Conservation (phyloP, 73 alveolate species). For the Blepharisma stoltei region DNA sequence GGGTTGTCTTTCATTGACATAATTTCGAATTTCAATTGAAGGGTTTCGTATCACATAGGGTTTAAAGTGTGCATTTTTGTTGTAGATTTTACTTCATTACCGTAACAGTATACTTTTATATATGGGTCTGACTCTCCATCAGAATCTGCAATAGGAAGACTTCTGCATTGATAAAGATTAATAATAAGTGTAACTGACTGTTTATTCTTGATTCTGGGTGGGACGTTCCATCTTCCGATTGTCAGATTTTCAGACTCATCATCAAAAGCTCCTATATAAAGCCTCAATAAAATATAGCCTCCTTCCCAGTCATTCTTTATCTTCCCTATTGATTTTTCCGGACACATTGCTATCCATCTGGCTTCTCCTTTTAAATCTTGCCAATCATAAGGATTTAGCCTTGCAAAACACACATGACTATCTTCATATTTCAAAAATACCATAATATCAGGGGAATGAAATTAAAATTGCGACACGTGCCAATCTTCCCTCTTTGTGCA, state of each 20-base stretch:
- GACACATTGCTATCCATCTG: slow-evolving; percentile 53
- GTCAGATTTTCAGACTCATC: slow-evolving; percentile 33
- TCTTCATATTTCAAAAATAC: slow-evolving; percentile 51
- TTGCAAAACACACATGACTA: slow-evolving; percentile 52
- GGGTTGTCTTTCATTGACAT: slow-evolving; percentile 45
- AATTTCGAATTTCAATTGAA: slow-evolving; percentile 40
- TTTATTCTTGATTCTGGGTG: slow-evolving; percentile 36
- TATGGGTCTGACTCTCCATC: slow-evolving; percentile 84
- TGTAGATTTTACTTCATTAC: slow-evolving; percentile 33
- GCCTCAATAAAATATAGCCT: slow-evolving; percentile 52
- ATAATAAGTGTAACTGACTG: slow-evolving; percentile 40
- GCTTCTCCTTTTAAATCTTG: slow-evolving; percentile 40
- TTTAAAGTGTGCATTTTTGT: slow-evolving; percentile 40
- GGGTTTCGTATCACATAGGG: slow-evolving; percentile 58
- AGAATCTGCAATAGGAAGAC: slow-evolving; percentile 84
- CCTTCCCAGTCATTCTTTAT: slow-evolving; percentile 50
- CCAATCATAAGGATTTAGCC: slow-evolving; percentile 48
- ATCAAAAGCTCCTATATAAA: slow-evolving; percentile 36
- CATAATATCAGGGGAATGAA: slow-evolving; percentile 41
- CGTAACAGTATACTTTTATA: slow-evolving; percentile 50
- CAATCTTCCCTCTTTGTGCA: too few species aligned
- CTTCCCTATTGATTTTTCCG: slow-evolving; percentile 51
- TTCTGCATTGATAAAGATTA: slow-evolving; percentile 81
- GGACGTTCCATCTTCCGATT: slow-evolving; percentile 19
- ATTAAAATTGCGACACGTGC: too few species aligned